Base-by-base conservation (phyloP, 176 grass and related monocot genomes). In the Miscanthus lutarioriparius region DNA sequence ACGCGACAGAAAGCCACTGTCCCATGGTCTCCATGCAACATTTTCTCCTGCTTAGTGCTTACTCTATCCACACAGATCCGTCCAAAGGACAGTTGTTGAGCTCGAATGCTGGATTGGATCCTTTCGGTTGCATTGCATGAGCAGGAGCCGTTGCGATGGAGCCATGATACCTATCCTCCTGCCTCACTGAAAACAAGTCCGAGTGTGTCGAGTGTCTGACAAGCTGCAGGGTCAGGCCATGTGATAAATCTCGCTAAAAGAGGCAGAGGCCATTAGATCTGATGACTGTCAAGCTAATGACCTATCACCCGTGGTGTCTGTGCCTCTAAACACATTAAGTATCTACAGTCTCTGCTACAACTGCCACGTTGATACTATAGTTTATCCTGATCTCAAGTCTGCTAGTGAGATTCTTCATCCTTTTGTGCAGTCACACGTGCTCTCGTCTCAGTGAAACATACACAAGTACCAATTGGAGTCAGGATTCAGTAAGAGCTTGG, bases 1-100 rank as follows among this genome's bases (percentile, higher is more conserved):
- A 54, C 1, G 72, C 28, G 82, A 67, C 61, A 67, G 56, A 40
- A 14, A 27, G 32, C 15, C 35, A 40, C 22, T 28, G 71, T n/a
- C 59, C 13, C 72, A 22, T 38, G 70, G 71, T 10, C 30, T 38
- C 45, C 73, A 41, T 77, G 82, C 62, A 67, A 22, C 63, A 22
- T 84, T 63, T 80, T 12, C 41, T 20, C n/a, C 8, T 22, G 53
- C 51, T 54, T 54, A 54, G 51, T 26, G 28, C 72, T 76, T 67
- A 84, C 61, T 76, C 65, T 81, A 81, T 28, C 66, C 78, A 35
- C 78, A 35, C 69, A 12, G 11, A 0, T 10, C 20, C 10, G 59
- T 44, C 78, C 26, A 38, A 6, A 54, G 4, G 79, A 27, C 45
- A 19, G 64, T 43, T 17, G 75, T 39, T 81, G 47, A 70, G 79